Evolutionary conservation across 306 rosid species (phyloP).

Genomic region (Biancaea sappan): DNA sequence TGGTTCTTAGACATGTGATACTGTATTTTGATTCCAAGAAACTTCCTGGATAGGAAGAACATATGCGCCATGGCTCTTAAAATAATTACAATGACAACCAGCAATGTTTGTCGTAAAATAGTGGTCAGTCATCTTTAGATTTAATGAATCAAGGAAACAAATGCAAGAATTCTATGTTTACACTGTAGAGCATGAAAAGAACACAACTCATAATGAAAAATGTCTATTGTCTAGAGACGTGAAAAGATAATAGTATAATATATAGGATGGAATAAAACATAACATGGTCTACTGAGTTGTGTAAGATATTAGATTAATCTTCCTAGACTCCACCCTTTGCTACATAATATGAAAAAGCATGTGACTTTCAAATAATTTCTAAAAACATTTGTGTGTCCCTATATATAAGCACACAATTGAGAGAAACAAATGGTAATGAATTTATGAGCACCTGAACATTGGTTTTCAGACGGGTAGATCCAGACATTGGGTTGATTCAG

Average conservation of each 20-base stretch:
- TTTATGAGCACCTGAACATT: constrained; percentile 74
- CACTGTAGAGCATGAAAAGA: constrained; percentile 21
- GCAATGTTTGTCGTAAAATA: constrained; percentile 15
- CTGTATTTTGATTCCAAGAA: constrained; percentile 20
- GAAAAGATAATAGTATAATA: background rate
- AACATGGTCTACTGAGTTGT: background rate
- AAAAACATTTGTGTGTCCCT: too few species aligned
- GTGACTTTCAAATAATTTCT: constrained; percentile 14
- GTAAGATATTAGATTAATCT: background rate
- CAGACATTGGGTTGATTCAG: too few species aligned
- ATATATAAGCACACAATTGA: background rate
- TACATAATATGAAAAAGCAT: constrained; percentile 20
- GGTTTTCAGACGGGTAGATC: too few species aligned
- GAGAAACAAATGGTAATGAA: constrained; percentile 31
- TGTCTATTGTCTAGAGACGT: background rate
- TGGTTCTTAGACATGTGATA: constrained; percentile 17
- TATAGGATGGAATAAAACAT: constrained; percentile 4
- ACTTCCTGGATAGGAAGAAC: constrained; percentile 13
- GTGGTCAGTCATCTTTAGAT: constrained; percentile 19
- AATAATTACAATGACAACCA: constrained; percentile 1
- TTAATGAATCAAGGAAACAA: constrained; percentile 17
- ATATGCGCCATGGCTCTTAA: constrained; percentile 7
- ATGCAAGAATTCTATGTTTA: background rate
- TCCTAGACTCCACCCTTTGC: background rate
- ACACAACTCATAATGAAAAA: constrained; percentile 5